These are phyloP conservation scores for Solanum neorickii DNA, from an alignment of 257 asterid genomes.

Conservation along the genomic window DNA sequence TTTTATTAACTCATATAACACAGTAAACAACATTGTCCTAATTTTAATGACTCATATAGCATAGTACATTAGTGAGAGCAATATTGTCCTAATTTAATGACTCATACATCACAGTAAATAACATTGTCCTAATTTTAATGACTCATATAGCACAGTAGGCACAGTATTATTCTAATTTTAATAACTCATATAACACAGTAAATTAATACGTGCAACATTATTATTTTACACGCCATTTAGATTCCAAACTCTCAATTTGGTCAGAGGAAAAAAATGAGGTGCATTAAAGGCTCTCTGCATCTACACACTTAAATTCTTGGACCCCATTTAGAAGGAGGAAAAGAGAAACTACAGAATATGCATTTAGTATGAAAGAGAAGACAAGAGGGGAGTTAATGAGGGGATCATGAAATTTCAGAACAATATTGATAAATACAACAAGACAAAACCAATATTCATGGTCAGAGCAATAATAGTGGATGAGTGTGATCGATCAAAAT, in stretches of 20 bases:
- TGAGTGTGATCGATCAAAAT: fast-evolving
- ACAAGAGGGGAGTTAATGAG: background rate
- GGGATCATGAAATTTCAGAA: background rate
- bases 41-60: too few species aligned
- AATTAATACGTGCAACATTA: too few species aligned
- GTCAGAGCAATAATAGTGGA: background rate
- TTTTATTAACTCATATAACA: too few species aligned
- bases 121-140: too few species aligned
- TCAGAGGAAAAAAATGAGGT: background rate
- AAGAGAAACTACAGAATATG: background rate
- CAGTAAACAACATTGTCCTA: too few species aligned
- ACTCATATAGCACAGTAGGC: too few species aligned
- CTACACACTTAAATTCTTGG: background rate
- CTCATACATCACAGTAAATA: background rate
- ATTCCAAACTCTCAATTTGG: background rate
- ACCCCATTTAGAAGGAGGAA: background rate
- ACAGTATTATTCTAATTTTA: too few species aligned
- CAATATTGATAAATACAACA: background rate
- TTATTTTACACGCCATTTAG: background rate
- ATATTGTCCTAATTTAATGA: too few species aligned
- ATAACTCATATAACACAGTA: too few species aligned
- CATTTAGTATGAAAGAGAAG: conserved; percentile 2
- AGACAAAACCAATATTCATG: background rate
- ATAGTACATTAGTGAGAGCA: fast-evolving
- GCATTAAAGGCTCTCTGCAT: background rate